Base-by-base conservation (phyloP, 169 alveolate genomes). In the Prorocentrum cordatum region DNA sequence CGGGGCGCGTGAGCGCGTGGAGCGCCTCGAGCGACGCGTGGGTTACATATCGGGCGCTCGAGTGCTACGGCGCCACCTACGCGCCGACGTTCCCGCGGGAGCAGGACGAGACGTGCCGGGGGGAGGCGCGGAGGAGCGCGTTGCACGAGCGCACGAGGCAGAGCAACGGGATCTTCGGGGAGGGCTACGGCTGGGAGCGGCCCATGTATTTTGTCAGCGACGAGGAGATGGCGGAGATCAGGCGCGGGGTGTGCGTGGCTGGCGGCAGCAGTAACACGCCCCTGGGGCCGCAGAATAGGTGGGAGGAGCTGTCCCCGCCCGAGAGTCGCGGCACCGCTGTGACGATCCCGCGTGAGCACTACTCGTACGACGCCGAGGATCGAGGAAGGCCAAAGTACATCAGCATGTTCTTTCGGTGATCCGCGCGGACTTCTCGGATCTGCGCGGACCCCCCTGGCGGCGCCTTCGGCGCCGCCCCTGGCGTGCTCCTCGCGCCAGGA, bases 171-270 rank as follows among this genome's bases (percentile, higher is more conserved):
- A 35, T 58, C 24, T 71, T 71, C 27, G 3, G 32, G 27, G 83
- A 71, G 35, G 83, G 47, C 38, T 71, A 26, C 42, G 83, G 83
- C 26, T 71, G 83, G 83, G 83, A 71, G 29, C 54, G 83, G 27
- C 31, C 67, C 22, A 58, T 58, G 54, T 71, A 71, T n/a, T 71
- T 39, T 16, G 83, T 9, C 29, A 24, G 31, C 39, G 24, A 9
- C 1, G 33, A 35, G 18, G 54, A 24, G 5, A 4, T n/a, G 26
- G 29, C 38, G 32, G 2, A 22, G 18, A 71, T 32, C 27, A 18
- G 26, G 45, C n/a, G n/a, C n/a, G n/a, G n/a, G n/a, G n/a, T n/a
- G n/a, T n/a, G n/a, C n/a, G n/a, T n/a, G n/a, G n/a, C n/a, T n/a
- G n/a, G n/a, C n/a, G n/a, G n/a, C n/a, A n/a, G n/a, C n/a, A n/a